These are phyloP conservation scores for Talaromyces adpressus DNA, from an alignment of 495 filamentous ascomycete species.

Conservation along the genomic window DNA sequence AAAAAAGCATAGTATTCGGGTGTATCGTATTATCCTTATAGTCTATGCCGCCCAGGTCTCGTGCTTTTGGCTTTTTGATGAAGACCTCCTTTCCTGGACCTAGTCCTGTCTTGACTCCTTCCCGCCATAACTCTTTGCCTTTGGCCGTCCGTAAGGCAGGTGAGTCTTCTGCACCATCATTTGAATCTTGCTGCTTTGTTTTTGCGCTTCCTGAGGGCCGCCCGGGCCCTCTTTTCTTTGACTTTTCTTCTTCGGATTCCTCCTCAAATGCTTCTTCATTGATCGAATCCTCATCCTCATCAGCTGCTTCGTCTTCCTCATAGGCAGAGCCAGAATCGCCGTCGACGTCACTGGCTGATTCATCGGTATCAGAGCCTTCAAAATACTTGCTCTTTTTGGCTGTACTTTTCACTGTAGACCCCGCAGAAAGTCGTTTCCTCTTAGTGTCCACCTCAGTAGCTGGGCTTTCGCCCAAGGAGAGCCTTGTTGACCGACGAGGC, in stretches of 20 bases:
- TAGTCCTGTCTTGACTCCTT: slow-evolving; percentile 49
- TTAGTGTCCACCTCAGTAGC: slow-evolving; percentile 25
- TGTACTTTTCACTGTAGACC: slow-evolving; percentile 32
- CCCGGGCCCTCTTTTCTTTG: slow-evolving; percentile 14
- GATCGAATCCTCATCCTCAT: slow-evolving; percentile 13
- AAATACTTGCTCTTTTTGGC: slow-evolving; percentile 55
- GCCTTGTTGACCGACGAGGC: slow-evolving; percentile 36
- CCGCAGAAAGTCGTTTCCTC: slow-evolving; percentile 12
- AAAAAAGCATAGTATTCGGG: slow-evolving; percentile 73
- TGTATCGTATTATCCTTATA: slow-evolving; percentile 69
- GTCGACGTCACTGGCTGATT: slow-evolving; percentile 17
- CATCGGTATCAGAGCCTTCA: slow-evolving; percentile 24
- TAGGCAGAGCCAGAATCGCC: slow-evolving; percentile 23
- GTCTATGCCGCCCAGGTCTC: slow-evolving; percentile 54
- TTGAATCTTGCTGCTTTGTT: slow-evolving; percentile 11
- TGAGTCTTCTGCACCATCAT: not conserved
- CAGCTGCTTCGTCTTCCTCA: slow-evolving; percentile 14
- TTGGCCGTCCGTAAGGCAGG: slow-evolving; percentile 14
- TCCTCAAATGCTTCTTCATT: slow-evolving; percentile 23
- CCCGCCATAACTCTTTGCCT: slow-evolving; percentile 50
- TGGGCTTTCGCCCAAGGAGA: slow-evolving; percentile 28
- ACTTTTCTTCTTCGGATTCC: slow-evolving; percentile 14
- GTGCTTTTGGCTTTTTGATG: slow-evolving; percentile 62
- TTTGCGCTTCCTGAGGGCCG: slow-evolving; percentile 9
- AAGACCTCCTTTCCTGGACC: slow-evolving; percentile 58